These are phyloP conservation scores for Galerina sulciceps DNA, from an alignment of 768 basidiomycete genomes.

Conservation along the genomic window DNA sequence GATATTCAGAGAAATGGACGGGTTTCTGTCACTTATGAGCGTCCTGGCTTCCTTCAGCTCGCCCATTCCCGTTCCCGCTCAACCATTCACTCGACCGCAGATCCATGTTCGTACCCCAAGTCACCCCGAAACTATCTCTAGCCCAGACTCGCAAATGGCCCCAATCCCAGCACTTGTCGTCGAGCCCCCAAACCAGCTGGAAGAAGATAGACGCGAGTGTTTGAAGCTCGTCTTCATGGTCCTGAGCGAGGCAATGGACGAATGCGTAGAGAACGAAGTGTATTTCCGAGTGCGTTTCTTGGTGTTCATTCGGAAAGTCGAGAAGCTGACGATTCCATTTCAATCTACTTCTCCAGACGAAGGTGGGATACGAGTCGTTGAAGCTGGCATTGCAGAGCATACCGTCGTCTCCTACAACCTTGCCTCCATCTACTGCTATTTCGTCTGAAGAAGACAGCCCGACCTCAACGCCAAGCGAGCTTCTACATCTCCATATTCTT, in stretches of 20 bases:
- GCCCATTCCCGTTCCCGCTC: conserved; percentile 2
- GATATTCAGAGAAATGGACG: conserved; percentile 82
- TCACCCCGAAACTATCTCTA: not conserved
- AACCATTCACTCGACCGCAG: no score
- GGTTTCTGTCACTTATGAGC: conserved; percentile 77
- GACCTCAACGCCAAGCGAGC: no score
- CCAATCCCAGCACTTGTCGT: not conserved
- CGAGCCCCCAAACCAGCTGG: conserved; percentile 3
- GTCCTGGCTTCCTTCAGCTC: conserved; percentile 64
- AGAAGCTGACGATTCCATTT: not conserved
- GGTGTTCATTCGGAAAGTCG: no score
- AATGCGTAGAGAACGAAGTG: conserved; percentile 55
- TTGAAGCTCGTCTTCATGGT: conserved; percentile 67
- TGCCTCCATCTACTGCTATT: not conserved
- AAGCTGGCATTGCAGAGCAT: conserved; percentile 61
- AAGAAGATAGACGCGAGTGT: conserved; percentile 35
- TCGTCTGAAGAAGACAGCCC: no score
- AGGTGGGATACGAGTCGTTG: conserved; percentile 70
- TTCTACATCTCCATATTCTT: conserved; percentile 42
- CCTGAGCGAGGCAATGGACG: conserved; percentile 64
- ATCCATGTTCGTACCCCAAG: no score
- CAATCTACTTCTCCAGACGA: conserved; percentile 33
- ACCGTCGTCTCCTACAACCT: conserved; percentile 40
- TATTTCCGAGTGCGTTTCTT: conserved; percentile 62
- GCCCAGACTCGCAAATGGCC: not conserved